Evolutionary conservation across 768 basidiomycete species (phyloP), one percentile per base, ranked within the genome.

Genomic region (Suillus ampliporus): DNA sequence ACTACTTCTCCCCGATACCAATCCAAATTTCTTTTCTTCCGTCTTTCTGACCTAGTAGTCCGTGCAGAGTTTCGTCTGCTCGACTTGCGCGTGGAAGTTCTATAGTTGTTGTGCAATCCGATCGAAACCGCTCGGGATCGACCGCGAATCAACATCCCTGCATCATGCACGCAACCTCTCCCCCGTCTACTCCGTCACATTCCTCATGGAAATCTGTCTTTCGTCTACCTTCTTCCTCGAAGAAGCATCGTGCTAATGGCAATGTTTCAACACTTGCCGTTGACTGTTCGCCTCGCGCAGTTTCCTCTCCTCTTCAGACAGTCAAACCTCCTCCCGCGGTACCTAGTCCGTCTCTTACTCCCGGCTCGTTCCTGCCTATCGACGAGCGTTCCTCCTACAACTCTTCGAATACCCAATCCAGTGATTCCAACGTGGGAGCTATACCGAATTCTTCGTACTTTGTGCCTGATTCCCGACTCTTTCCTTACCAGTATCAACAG

Each of bases 381-480:
- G 86, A 87, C 77, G 84, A 84, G 60, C 85, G 91, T 58, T 89
- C 85, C 37, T 94, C 92, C 13, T 90, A 86, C 77, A 91, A 89
- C 71, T 92, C 91, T 15, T 92, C 90, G 51, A 86, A 87, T 66
- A 88, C 89, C 2, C 86, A 86, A 64, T 92, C 92, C 17, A 89
- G 83, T 67, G 91, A 91, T 69, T 91, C 90, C 2, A 86, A 84
- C 73, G 77, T 75, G 53, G 65, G 40, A 62, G 75, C 63, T 52
- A 77, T 73, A 5, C 66, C 64, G 64, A 74, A 74, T 57, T 65
- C 76, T 0, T 61, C 38, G 54, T 69, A 64, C 67, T 71, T 75
- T 56, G 67, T 70, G 60, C 68, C 74, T 75, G 76, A 73, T 59
- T 64, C 69, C 10, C 59, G 58, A 26, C 58, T 52, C 56, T 50